Conservation (phyloP, 129 eudicot species). For the Deinandra increscens region DNA sequence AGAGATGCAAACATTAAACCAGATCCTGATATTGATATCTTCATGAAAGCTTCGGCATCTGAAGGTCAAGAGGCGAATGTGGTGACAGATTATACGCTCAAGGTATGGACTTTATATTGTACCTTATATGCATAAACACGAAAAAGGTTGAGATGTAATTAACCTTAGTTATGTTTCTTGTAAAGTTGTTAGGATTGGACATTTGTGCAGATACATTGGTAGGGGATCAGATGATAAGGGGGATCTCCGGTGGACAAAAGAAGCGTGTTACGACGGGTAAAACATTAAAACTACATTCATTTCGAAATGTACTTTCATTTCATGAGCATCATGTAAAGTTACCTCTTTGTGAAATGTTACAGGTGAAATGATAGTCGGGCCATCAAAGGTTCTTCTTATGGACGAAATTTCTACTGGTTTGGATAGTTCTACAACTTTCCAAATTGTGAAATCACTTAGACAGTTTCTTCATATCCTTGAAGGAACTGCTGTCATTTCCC, state of each 20-base stretch:
- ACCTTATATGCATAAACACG: background rate
- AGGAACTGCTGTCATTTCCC: conserved; percentile 70
- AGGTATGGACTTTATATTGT: conserved; percentile 39
- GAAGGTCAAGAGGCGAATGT: conserved; percentile 67
- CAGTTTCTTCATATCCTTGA: conserved; percentile 57
- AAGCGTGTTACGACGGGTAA: conserved; percentile 73
- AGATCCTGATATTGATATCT: conserved; percentile 72
- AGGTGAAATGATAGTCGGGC: conserved; percentile 77
- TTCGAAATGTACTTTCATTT: background rate
- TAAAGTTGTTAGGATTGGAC: conserved; percentile 60
- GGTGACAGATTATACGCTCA: conserved; percentile 74
- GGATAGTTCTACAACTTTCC: conserved; percentile 70
- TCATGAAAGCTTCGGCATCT: conserved; percentile 80
- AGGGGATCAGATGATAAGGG: conserved; percentile 64
- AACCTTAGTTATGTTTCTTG: background rate
- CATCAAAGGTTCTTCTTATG: conserved; percentile 55
- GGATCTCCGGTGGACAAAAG: conserved; percentile 68
- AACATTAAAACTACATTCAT: background rate
- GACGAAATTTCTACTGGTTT: conserved; percentile 72
- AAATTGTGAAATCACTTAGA: conserved; percentile 51
- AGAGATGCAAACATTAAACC: conserved; percentile 72
- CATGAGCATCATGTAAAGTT: background rate
- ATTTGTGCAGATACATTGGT: conserved; percentile 74
- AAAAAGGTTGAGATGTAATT: background rate
- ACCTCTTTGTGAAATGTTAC: background rate